A percentile compares a stretch with the other conserved stretches of the same genome.
Evolutionary conservation across 2,329 filamentous ascomycete genomes (phyloP).

Genomic region (Drechslera avenae): DNA sequence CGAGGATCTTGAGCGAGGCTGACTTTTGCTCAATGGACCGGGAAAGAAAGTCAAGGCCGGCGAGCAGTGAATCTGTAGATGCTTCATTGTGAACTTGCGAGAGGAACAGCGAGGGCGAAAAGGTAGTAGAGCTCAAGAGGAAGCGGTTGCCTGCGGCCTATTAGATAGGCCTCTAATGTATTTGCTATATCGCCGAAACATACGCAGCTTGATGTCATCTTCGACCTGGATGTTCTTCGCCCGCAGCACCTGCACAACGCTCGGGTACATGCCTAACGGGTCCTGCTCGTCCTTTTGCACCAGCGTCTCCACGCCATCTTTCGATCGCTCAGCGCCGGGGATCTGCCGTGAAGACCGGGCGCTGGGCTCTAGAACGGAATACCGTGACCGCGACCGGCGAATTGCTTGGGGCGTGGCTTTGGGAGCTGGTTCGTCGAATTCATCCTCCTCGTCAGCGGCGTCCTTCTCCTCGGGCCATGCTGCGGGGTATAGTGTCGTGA

Average conservation of each 20-base stretch:
- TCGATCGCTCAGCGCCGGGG: slow-evolving; percentile 70
- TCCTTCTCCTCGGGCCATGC: slow-evolving; percentile 88
- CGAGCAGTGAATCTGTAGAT: slow-evolving; percentile 78
- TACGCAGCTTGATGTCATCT: slow-evolving; percentile 78
- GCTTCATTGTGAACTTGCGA: slow-evolving; percentile 88
- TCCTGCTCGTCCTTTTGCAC: slow-evolving; percentile 93
- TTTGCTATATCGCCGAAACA: slow-evolving; percentile 42
- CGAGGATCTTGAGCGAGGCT: slow-evolving; percentile 90
- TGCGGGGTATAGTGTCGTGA: slow-evolving; percentile 75
- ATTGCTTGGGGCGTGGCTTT: slow-evolving; percentile 29
- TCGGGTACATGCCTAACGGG: slow-evolving; percentile 84
- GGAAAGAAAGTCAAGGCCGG: slow-evolving; percentile 83
- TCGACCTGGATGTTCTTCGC: slow-evolving; percentile 79
- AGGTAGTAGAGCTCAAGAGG: slow-evolving; percentile 91
- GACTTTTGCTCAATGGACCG: slow-evolving; percentile 97
- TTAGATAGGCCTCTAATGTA: slow-evolving; percentile 12
- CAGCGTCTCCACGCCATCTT: slow-evolving; percentile 72
- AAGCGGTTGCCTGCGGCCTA: slow-evolving; percentile 76
- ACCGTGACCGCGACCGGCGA: slow-evolving; percentile 74
- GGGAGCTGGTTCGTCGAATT: slow-evolving; percentile 56
- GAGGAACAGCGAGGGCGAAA: slow-evolving; percentile 89
- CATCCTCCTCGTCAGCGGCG: slow-evolving; percentile 62
- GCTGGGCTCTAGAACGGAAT: slow-evolving; percentile 80
- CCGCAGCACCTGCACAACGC: slow-evolving; percentile 80
- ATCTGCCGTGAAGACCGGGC: slow-evolving; percentile 72